phyloP scores from a whole-genome alignment of 1,139 yeast species.

The Eremothecium sinecaudum region DNA sequence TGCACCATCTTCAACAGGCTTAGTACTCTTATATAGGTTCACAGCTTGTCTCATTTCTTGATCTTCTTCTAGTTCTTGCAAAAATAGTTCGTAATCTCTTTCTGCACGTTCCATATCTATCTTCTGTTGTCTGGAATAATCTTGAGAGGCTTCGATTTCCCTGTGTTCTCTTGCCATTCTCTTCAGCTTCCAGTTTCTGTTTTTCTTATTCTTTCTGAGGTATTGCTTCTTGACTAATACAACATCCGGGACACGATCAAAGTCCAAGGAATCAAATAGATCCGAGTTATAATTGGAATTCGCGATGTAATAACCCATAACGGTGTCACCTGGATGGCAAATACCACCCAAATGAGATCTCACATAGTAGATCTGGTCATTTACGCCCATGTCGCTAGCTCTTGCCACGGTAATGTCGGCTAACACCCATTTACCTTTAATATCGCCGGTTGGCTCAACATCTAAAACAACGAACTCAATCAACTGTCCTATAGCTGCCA shows the following conservation, averaged over 20 bases:
- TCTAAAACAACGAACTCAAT: conserved; percentile 88
- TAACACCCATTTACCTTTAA: conserved; percentile 69
- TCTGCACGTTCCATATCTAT: conserved; percentile 90
- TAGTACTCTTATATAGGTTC: conserved; percentile 70
- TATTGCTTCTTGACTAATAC: conserved; percentile 86
- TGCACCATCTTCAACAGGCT: conserved; percentile 27
- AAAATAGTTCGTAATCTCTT: conserved; percentile 88
- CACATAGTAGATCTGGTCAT: conserved; percentile 70
- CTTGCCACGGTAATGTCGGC: conserved; percentile 90
- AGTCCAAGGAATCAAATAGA: conserved; percentile 59
- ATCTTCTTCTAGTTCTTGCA: conserved; percentile 96
- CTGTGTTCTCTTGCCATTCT: conserved; percentile 96
- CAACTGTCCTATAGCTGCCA: conserved; percentile 67
- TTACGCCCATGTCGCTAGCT: conserved; percentile 73
- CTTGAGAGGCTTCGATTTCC: conserved; percentile 72
- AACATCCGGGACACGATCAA: conserved; percentile 72
- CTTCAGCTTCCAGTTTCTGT: conserved; percentile 90
- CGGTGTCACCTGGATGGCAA: conserved; percentile 93
- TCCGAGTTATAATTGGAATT: conserved; percentile 84
- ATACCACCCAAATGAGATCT: conserved; percentile 90
- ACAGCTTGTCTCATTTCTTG: conserved; percentile 86
- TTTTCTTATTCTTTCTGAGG: conserved; percentile 66
- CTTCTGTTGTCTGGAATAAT: conserved; percentile 63
- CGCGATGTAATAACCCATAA: conserved; percentile 75
- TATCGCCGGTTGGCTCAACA: conserved; percentile 85